phyloP scores from a whole-genome alignment of 176 grass and related monocot species.

The Elymus sibiricus region DNA sequence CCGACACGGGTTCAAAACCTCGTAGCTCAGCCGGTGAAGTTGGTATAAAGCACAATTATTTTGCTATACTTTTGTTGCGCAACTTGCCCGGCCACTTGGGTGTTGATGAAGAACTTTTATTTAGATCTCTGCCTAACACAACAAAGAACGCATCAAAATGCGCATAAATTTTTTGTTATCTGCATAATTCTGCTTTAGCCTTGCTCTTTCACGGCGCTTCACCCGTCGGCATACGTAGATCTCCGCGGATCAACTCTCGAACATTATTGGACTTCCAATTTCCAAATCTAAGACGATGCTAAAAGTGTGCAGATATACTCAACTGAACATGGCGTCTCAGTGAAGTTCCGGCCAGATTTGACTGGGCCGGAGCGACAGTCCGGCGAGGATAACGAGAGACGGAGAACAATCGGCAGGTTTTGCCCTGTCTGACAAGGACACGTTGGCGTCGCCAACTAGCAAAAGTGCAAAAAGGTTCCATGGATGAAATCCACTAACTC shows the following conservation, averaged over 20 bases:
- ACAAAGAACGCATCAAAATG: neutral
- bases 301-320: neutral
- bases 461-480: neutral
- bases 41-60: neutral
- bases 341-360: neutral
- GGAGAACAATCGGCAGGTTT: neutral
- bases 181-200: neutral
- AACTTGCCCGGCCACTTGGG: neutral
- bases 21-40: neutral
- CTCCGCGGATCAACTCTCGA: neutral
- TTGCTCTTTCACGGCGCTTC: no score
- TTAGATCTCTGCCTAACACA: neutral
- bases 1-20: neutral
- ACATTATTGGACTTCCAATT: neutral
- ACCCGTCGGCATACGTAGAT: neutral
- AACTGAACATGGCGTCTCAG: neutral
- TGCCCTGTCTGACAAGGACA: neutral
- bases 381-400: neutral
- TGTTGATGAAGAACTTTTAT: neutral
- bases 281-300: neutral
- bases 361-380: neutral
- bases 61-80: neutral
- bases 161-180: neutral
- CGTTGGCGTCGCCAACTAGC: neutral
- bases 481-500: neutral